Base-by-base conservation (phyloP, 331 rosid species). In the Prunus yedoensis region DNA sequence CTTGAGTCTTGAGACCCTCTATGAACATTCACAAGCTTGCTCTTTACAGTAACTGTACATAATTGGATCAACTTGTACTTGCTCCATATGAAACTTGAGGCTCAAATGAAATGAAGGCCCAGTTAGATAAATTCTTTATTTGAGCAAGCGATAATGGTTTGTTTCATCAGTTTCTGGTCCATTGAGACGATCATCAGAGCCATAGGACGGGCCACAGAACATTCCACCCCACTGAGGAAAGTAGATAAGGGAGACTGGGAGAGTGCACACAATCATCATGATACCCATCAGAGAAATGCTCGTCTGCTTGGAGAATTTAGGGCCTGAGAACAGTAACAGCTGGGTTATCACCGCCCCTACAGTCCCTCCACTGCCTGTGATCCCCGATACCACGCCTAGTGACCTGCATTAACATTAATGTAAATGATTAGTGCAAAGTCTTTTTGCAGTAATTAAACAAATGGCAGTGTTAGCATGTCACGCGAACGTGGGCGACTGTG, bases 291-390 rank as follows among this genome's bases (percentile, higher is more conserved):
- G 79, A 68, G 90, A 90, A 58, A 90, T 90, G 89, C 90, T 69
- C 13, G 84, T 79, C 74, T 90, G 77, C 68, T 18, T 84, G 2
- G 92, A 68, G 46, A 63, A 68, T 54, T 51, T 66, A 5, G 82
- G 21, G 67, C 80, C 88, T 16, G 89, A 85, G 64, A 89, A 87
- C 73, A 89, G 41, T 15, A 87, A 41, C 57, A 77, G 59, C 70
- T 89, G 87, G 12, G 90, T 87, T 17, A 83, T 75, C 77, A 83
- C 91, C 5, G 90, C 94, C 56, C 88, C 94, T 9, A 83, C 27
- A 0, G 91, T 82, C 4, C 94, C 91, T 50, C 94, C 94, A 38
- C 88, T 50, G 2, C 94, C 94, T 7, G 91, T 89, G 85, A 89
- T 87, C 68, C 90, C 94, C 28, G 94, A 83, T 67, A 89, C 82